Percentiles rank a stretch among this genome's conserved stretches.
Conservation (phyloP, 345 rosid genomes). For the Bretschneidera sinensis region DNA sequence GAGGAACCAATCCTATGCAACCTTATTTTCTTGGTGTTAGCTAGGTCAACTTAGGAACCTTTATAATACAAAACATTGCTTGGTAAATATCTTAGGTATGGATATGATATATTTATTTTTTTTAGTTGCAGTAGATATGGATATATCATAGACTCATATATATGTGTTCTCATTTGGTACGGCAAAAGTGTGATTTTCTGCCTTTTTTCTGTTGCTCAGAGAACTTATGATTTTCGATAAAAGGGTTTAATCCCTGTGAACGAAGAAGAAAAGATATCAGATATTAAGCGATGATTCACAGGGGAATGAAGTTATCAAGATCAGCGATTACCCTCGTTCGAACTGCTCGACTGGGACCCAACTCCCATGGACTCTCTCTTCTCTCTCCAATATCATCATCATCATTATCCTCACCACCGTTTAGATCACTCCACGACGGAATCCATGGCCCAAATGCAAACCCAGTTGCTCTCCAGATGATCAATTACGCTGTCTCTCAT, state of each 20-base stretch:
- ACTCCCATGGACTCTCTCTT: slow-evolving; percentile 4
- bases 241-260: slow-evolving; percentile 10
- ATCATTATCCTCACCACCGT: slow-evolving; percentile 5
- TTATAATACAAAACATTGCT: too few relatives aligned
- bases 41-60: too few relatives aligned
- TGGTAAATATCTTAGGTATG: too few relatives aligned
- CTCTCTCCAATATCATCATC: slow-evolving; percentile 15
- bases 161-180: too few relatives aligned
- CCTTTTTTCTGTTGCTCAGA: too few relatives aligned
- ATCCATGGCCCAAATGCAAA: slow-evolving; percentile 37
- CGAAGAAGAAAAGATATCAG: slow-evolving; percentile 4
- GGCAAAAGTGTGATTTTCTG: too few relatives aligned
- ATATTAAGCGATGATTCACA: slow-evolving; percentile 38
- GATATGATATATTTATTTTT: too few relatives aligned
- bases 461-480: slow-evolving; percentile 85
- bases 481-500: slow-evolving; percentile 75
- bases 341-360: slow-evolving; percentile 11
- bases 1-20: too few relatives aligned
- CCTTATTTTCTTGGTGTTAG: too few relatives aligned
- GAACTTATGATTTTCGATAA: slow-evolving; percentile 2
- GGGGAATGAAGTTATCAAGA: slow-evolving; percentile 31
- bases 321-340: slow-evolving; percentile 19
- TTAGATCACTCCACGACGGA: slow-evolving; percentile 47
- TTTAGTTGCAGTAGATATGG: too few relatives aligned
- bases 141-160: too few relatives aligned